Conservation (phyloP, 2,329 filamentous ascomycete genomes). For the Xylariaceae sp. region DNA sequence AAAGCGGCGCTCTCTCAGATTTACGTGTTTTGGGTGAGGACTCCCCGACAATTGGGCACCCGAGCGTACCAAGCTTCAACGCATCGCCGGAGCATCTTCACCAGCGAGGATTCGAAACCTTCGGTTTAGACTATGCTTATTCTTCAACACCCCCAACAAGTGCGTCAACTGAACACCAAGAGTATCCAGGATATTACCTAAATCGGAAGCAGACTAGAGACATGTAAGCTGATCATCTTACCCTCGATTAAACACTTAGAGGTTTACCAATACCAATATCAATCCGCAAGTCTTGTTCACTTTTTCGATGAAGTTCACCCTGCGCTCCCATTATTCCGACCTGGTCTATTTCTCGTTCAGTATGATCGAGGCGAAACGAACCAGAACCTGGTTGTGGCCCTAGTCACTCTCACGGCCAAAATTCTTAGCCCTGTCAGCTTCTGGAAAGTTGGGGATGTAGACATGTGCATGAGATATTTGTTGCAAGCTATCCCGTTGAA, state of each 20-base stretch:
- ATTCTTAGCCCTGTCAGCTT: constrained; percentile 21
- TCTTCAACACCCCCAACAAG: constrained; percentile 1
- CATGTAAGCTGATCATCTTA: constrained; percentile 15
- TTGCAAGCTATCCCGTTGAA: constrained; percentile 16
- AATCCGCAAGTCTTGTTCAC: constrained; percentile 15
- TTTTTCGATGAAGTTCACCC: constrained; percentile 31
- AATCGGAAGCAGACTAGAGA: constrained; percentile 18
- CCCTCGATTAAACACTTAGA: not conserved
- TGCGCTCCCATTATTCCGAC: constrained; percentile 30
- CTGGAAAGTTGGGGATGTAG: constrained; percentile 22
- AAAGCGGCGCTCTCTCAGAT: not conserved
- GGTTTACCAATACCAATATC: constrained; percentile 1
- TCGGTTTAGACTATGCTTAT: constrained; percentile 9
- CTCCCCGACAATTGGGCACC: not conserved
- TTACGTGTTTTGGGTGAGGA: not conserved
- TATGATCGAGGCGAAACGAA: constrained; percentile 22
- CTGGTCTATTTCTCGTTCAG: constrained; percentile 22
- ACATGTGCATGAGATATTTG: constrained; percentile 22
- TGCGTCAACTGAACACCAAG: no score
- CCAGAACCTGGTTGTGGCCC: constrained; percentile 23
- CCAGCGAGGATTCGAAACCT: constrained; percentile 6
- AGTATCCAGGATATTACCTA: constrained; percentile 21
- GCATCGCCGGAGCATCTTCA: constrained; percentile 1
- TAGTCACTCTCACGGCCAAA: constrained; percentile 29
- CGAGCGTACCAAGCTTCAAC: constrained; percentile 1